These are phyloP conservation scores for Leccinum sublutescens DNA, from an alignment of 768 basidiomycete species.

Conservation along the genomic window DNA sequence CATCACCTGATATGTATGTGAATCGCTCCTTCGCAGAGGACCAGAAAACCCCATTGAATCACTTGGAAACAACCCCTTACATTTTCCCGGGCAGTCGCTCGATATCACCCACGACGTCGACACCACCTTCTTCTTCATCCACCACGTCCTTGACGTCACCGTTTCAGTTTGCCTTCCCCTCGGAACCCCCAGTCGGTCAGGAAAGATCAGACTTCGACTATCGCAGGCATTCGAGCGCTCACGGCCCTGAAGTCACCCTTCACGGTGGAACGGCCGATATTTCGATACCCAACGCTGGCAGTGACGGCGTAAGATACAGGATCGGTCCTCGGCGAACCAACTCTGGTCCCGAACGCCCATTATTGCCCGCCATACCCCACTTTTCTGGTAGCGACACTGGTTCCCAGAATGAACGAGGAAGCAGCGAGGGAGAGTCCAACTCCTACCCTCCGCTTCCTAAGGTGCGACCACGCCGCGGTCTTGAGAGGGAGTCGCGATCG, in stretches of 20 bases:
- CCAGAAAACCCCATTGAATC: constrained; percentile 51
- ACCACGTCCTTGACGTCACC: constrained; percentile 61
- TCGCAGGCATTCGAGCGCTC: constrained; percentile 53
- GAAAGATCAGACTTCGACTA: constrained; percentile 67
- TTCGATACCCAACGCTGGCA: constrained; percentile 48
- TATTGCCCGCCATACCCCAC: constrained; percentile 47
- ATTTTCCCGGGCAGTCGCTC: constrained; percentile 67
- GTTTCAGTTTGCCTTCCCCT: constrained; percentile 61
- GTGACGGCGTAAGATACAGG: constrained; percentile 62
- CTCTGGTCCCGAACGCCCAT: constrained; percentile 47
- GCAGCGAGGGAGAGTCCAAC: constrained; percentile 55
- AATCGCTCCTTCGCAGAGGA: constrained; percentile 52
- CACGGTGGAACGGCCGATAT: constrained; percentile 76
- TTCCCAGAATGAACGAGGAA: constrained; percentile 50
- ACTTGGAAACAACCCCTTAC: constrained; percentile 55
- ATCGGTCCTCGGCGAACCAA: constrained; percentile 48
- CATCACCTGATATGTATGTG: constrained; percentile 46
- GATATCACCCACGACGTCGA: constrained; percentile 66
- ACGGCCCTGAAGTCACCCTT: constrained; percentile 61
- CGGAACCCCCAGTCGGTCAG: constrained; percentile 49
- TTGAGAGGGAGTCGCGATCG: constrained; percentile 46
- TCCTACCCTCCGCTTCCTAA: constrained; percentile 41
- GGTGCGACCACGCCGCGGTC: constrained; percentile 47
- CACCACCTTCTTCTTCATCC: constrained; percentile 59
- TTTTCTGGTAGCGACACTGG: constrained; percentile 51